Base-by-base conservation (phyloP, 1,139 yeast genomes). In the Geotrichum siamense region DNA sequence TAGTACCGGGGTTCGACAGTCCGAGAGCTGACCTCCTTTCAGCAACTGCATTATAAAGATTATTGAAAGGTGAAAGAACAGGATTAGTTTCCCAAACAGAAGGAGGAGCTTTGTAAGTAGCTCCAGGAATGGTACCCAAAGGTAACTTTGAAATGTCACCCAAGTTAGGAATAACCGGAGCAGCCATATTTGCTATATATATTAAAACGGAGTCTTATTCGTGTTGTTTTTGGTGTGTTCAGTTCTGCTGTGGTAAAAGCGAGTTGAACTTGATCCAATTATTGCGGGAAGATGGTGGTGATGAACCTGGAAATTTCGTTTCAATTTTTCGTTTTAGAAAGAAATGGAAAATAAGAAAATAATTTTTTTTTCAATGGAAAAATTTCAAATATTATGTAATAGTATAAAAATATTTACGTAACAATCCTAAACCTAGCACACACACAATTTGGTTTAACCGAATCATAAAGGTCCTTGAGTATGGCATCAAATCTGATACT, bases 1-100 rank as follows among this genome's bases (percentile, higher is more conserved):
- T 78, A 53, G 96, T 82, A 55, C 97, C 98, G 44, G 98, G 98
- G 69, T 87, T 86, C 56, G 77, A 70, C 61, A 91, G 76, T 48
- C 87, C 86, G 53, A 89, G 74, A 9, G 93, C 78, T 50, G 75
- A 73, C 66, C 98, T 80, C 64, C 89, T 94, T 57, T 79, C 80
- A 52, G 78, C 67, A 51, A 91, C 74, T 55, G 80, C 75, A 60
- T 47, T 74, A 68, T 83, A 82, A 50, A 82, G 83, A 61, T 82
- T 84, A 64, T 83, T 80, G 58, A 85, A 71, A 68, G 80, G 85
- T 46, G 86, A 76, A 59, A 84, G 80, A 45, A 85, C 78, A 45
- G 96, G 95, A 70, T 85, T 85, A 43, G 89, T 78, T 13, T 87
- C 78, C 94, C 89, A 83, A 60, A 84, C 57, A 23, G 65, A 52